These are phyloP conservation scores for Cordyceps cicadae DNA, from an alignment of 2,329 filamentous ascomycete genomes.

Conservation along the genomic window DNA sequence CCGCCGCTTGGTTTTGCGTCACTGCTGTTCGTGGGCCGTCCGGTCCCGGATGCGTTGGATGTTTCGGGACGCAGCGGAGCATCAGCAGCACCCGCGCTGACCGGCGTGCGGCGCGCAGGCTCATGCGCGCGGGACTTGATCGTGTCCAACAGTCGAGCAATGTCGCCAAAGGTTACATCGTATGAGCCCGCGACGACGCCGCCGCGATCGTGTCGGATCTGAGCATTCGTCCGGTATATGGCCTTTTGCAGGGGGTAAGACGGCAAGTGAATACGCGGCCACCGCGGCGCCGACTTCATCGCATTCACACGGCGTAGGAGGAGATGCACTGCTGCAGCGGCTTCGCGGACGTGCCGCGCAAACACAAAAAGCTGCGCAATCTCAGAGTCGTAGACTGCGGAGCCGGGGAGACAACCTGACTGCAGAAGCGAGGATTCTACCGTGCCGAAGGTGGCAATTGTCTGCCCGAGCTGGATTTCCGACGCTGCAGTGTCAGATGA, in stretches of 20 bases:
- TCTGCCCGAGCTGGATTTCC: slow-evolving; percentile 31
- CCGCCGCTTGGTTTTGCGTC: slow-evolving; percentile 16
- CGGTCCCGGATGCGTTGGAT: slow-evolving; percentile 6
- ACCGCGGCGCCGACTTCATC: slow-evolving; percentile 34
- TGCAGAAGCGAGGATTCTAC: slow-evolving; percentile 39
- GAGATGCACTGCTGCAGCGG: slow-evolving; percentile 37
- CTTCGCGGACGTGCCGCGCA: slow-evolving; percentile 45
- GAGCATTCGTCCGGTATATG: slow-evolving; percentile 44
- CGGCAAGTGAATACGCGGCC: slow-evolving; percentile 38
- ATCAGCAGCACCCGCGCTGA: not conserved
- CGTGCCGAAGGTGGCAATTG: slow-evolving; percentile 38
- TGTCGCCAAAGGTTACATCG: slow-evolving; percentile 36
- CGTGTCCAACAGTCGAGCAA: slow-evolving; percentile 33
- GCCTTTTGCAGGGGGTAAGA: slow-evolving; percentile 47
- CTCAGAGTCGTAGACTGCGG: slow-evolving; percentile 39
- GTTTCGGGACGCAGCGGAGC: slow-evolving; percentile 7
- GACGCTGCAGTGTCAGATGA: slow-evolving; percentile 34
- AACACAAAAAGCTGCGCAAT: slow-evolving; percentile 47
- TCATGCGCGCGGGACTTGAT: slow-evolving; percentile 32
- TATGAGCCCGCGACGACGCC: slow-evolving; percentile 47
- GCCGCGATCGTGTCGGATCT: slow-evolving; percentile 51
- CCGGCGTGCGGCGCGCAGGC: slow-evolving; percentile 14
- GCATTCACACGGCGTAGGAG: slow-evolving; percentile 39
- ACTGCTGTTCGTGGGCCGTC: not conserved
- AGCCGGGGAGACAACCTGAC: slow-evolving; percentile 35